Base-by-base conservation (phyloP, 306 rosid species). In the Pyrus communis region DNA sequence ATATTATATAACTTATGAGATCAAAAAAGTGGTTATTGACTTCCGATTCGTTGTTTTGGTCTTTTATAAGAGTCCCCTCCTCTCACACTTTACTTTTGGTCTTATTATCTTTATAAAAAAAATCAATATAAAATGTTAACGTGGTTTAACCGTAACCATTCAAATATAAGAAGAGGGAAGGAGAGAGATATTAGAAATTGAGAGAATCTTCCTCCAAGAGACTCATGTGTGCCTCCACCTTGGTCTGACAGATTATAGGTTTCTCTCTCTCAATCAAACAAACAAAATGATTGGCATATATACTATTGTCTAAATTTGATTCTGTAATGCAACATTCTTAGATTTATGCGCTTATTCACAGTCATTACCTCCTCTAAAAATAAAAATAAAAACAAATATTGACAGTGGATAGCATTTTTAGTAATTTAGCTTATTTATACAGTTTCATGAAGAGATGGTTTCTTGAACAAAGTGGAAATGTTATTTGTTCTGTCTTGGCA, bases 231-330 rank as follows among this genome's bases (percentile, higher is more conserved):
- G 96, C 86, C 91, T 95, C 78, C 92, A 83, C 35, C 90, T 95
- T 57, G 98, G 97, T 78, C 79, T 95, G 91, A 95, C 98, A 19
- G 97, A 92, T 89, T 89, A 92, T 75, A 89, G 98, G 98, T 30
- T 5, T 31, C 80, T 67, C 80, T 83, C 75, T 80, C 81, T 71
- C 79, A 57, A 11, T 79, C 65, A 30, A 11, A 30, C 59, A 21
- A 30, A 57, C 28, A 51, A 51, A 30, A 17, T 30, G 75, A 28
- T 30, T 19, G 8, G 19, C 31, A 70, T 19, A 31, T 71, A 31
- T 30, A 4, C 35, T 51, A 31, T 31, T 31, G 33, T 11, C 12
- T 7, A 52, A 64, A 31, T 21, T 4, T 54, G 52, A 57, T 57
- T 33, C 7, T 57, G 3, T 57, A 31, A n/a, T 55, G 22, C 22